Conservation (phyloP, 306 rosid genomes). For the Prunus salicina region DNA sequence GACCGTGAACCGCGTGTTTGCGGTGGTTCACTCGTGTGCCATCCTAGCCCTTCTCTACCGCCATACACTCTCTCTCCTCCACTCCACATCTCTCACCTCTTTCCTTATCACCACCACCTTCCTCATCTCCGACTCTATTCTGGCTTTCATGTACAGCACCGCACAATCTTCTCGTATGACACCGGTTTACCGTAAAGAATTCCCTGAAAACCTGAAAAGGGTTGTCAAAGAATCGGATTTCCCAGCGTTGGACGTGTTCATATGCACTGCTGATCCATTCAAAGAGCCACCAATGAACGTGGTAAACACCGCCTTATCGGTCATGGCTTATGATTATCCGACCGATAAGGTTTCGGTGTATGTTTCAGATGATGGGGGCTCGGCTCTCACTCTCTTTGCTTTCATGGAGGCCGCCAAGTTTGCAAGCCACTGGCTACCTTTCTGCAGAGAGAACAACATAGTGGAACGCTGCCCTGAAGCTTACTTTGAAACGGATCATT, state of each 20-base stretch:
- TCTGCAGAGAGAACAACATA: conserved; percentile 31
- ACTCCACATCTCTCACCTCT: conserved; percentile 13
- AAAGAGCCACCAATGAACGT: conserved; percentile 48
- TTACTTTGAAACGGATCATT: conserved; percentile 15
- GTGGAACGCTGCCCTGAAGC: conserved; percentile 32
- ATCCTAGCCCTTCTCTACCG: conserved; percentile 27
- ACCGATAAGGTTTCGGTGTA: conserved; percentile 38
- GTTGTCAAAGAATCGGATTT: conserved; percentile 10
- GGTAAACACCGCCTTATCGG: conserved; percentile 45
- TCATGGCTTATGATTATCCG: conserved; percentile 45
- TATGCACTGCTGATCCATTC: conserved; percentile 49
- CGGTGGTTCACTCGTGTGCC: conserved; percentile 22
- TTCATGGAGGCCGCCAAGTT: conserved; percentile 49
- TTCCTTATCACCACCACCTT: conserved; percentile 27
- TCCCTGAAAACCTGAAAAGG: conserved; percentile 13
- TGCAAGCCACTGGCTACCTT: conserved; percentile 43
- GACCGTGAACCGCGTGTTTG: conserved; percentile 27
- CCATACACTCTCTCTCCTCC: conserved; percentile 21
- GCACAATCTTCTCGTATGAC: conserved; percentile 32
- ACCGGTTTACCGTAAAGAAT: conserved; percentile 30
- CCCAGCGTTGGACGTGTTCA: conserved; percentile 42
- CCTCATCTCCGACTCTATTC: conserved; percentile 33
- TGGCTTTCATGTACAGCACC: conserved; percentile 28
- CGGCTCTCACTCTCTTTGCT: conserved; percentile 46
- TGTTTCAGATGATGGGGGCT: conserved; percentile 57